These are phyloP conservation scores for Lizonia empirigonia DNA, from an alignment of 2,329 filamentous ascomycete species.

Conservation along the genomic window DNA sequence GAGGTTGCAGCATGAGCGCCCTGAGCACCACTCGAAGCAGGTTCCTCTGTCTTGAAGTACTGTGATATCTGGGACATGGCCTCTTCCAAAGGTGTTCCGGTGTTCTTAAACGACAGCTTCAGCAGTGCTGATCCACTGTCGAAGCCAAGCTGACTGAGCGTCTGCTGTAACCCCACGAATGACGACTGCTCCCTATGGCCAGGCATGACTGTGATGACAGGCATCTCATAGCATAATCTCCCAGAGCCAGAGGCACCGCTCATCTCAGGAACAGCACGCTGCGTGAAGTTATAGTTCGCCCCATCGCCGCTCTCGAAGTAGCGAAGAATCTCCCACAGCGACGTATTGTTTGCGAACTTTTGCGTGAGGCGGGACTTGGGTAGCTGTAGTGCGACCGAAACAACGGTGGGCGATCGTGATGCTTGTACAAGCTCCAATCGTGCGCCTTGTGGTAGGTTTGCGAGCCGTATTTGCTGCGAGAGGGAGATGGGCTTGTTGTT, in stretches of 20 bases:
- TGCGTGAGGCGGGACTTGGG: constrained; percentile 76
- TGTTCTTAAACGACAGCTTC: constrained; percentile 75
- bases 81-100: constrained; percentile 78
- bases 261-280: constrained; percentile 72
- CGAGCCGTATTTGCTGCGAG: constrained; percentile 80
- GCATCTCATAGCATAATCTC: constrained; percentile 85
- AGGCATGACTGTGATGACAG: constrained; percentile 82
- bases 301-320: constrained; percentile 74
- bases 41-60: constrained; percentile 66
- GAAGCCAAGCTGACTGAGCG: constrained; percentile 82
- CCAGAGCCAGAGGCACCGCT: constrained; percentile 65
- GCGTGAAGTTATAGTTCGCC: constrained; percentile 75
- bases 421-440: constrained; percentile 90
- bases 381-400: constrained; percentile 88
- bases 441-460: constrained; percentile 81
- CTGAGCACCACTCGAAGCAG: constrained; percentile 30
- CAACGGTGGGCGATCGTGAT: constrained; percentile 81
- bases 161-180: constrained; percentile 86
- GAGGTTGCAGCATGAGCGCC: constrained; percentile 37
- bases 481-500: constrained; percentile 87
- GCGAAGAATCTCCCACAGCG: constrained; percentile 86
- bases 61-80: constrained; percentile 81
- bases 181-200: constrained; percentile 69
- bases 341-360: constrained; percentile 86
- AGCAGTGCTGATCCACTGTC: constrained; percentile 83